Percentiles rank a stretch among this genome's conserved stretches.
phyloP scores from a whole-genome alignment of 352 stramenopile genomes.

The Phytophthora brassicae region DNA sequence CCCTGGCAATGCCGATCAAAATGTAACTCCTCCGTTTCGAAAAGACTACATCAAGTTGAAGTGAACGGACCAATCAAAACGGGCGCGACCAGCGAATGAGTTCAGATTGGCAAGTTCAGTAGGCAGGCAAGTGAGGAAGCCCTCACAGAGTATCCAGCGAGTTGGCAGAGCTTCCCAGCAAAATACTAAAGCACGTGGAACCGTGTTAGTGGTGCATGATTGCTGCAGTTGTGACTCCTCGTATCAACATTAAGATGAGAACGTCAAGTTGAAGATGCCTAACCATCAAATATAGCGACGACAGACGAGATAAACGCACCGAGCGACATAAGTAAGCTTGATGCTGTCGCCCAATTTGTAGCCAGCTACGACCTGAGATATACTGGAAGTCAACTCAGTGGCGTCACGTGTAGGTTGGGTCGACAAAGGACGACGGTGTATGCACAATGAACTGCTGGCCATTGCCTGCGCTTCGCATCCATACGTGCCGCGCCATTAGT shows the following conservation, averaged over 20 bases:
- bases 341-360: background rate
- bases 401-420: background rate
- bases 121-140: background rate
- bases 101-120: background rate
- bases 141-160: slow-evolving; percentile 14
- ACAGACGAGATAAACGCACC: slow-evolving; percentile 5
- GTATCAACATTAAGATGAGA: background rate
- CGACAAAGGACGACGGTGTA: slow-evolving; percentile 9
- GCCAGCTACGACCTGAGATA: slow-evolving; percentile 11
- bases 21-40: too few relatives aligned
- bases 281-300: background rate
- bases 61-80: slow-evolving; percentile 20
- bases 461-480: background rate
- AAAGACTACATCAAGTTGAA: slow-evolving; percentile 25
- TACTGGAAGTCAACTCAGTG: background rate
- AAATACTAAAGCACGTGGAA: background rate
- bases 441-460: slow-evolving; percentile 24
- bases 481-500: background rate
- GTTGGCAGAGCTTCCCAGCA: background rate
- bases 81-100: slow-evolving; percentile 4
- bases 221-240: background rate
- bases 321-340: slow-evolving; percentile 14
- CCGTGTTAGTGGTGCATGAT: background rate
- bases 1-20: too few relatives aligned
- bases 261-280: slow-evolving; percentile 22